phyloP scores from a whole-genome alignment of 257 asterid species.

The Petunia secreta region DNA sequence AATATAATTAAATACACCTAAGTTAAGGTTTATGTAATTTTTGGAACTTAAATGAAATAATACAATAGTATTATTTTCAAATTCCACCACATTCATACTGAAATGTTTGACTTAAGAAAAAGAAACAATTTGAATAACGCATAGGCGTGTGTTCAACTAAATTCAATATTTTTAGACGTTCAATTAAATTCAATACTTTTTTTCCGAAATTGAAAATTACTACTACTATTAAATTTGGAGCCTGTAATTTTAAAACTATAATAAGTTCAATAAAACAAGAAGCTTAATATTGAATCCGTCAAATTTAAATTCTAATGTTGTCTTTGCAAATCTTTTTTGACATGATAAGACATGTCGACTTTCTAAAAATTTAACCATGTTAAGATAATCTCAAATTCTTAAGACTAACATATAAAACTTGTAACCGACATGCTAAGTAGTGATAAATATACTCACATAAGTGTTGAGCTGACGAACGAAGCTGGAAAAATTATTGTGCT shows the following conservation, averaged over 20 bases:
- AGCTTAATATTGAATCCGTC: too few species aligned
- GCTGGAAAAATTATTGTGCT: slow-evolving; percentile 94
- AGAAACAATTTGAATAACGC: too few species aligned
- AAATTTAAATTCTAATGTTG: not conserved
- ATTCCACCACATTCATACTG: not conserved
- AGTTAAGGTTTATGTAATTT: too few species aligned
- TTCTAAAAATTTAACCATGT: not conserved
- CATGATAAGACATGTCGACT: not conserved
- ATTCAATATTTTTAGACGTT: not conserved
- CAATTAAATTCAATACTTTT: too few species aligned
- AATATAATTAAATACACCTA: too few species aligned
- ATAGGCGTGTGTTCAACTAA: too few species aligned
- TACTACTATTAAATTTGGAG: too few species aligned
- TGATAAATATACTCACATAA: slow-evolving; percentile 54
- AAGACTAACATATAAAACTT: not conserved
- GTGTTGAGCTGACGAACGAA: slow-evolving; percentile 94
- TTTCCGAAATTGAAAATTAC: too few species aligned
- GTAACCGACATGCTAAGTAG: not conserved
- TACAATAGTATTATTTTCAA: not conserved
- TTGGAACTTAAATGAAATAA: too few species aligned
- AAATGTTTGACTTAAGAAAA: too few species aligned
- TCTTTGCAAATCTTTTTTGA: not conserved
- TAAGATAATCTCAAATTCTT: not conserved
- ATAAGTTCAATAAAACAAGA: too few species aligned
- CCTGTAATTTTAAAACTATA: too few species aligned